These are phyloP conservation scores for Metarhizium guizhouense DNA, from an alignment of 2,329 filamentous ascomycete species.

Conservation along the genomic window DNA sequence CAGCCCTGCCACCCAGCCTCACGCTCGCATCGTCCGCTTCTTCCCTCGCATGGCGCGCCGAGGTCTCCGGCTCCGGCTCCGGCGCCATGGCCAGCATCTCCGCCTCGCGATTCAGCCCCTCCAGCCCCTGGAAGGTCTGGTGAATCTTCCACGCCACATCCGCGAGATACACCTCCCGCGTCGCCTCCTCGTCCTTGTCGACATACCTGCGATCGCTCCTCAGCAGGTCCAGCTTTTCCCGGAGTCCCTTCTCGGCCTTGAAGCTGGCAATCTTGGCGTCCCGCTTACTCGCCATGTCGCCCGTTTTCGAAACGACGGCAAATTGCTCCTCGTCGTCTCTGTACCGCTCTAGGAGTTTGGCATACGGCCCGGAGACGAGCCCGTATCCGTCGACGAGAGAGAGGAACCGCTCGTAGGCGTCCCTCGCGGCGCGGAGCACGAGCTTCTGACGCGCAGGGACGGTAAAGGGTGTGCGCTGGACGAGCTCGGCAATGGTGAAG, in stretches of 20 bases:
- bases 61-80: constrained; percentile 36
- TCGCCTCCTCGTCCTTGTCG: constrained; percentile 70
- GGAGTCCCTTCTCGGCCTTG: constrained; percentile 76
- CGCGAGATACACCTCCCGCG: constrained; percentile 69
- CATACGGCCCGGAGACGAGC: constrained; percentile 56
- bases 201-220: constrained; percentile 40
- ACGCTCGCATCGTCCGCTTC: constrained; percentile 37
- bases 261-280: constrained; percentile 82
- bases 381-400: constrained; percentile 70
- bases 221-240: constrained; percentile 63
- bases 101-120: constrained; percentile 75
- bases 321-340: constrained; percentile 64
- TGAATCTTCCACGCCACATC: constrained; percentile 67
- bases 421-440: constrained; percentile 54
- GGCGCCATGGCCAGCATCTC: constrained; percentile 74
- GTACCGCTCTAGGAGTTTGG: constrained; percentile 64
- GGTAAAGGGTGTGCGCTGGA: constrained; percentile 54
- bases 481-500: constrained; percentile 71
- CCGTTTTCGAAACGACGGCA: constrained; percentile 52
- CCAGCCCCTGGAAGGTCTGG: constrained; percentile 77
- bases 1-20: constrained; percentile 50
- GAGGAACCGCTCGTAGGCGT: constrained; percentile 71
- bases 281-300: constrained; percentile 57
- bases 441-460: constrained; percentile 47
- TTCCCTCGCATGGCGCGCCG: constrained; percentile 26